Base-by-base conservation (phyloP, 208 protist genomes). In the Leishmania amazonensis region DNA sequence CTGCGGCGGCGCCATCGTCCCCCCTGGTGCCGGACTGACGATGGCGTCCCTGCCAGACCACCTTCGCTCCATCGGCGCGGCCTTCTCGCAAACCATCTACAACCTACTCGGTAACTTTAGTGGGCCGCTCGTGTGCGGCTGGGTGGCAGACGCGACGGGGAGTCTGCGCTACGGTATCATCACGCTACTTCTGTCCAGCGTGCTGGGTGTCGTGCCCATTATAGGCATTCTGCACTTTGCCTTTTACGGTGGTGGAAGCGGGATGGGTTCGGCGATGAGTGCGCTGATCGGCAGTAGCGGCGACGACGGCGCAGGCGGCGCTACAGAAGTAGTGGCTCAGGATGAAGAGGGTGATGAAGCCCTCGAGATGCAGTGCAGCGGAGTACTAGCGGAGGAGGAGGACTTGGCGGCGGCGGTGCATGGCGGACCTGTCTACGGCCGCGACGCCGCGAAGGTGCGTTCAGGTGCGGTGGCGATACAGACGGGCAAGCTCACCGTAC, bases 41-140 rank as follows among this genome's bases (percentile, higher is more conserved):
- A 93, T 98, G 89, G 78, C 91, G 2, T 93, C 90, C 11, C 82
- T 97, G 58, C 88, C 93, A 11, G 80, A 85, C 24, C 76, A 88
- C 64, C 89, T 94, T 35, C 89, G 94, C 35, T 86, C 90, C 68
- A 77, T 85, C 40, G 94, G 91, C 11, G 93, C 91, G 13, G 91
- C 93, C 74, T 91, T 97, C 80, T 89, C 94, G n/a, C 90, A 95
- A 74, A 94, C 92, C 49, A 72, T 96, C n/a, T 97, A 94, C 80
- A 97, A 97, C 80, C 71, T 97, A 0, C 79, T 98, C 28, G 96
- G 96, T 8, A 97, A 97, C 88, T 98, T 97, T 71, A 92, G 89
- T 76, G 96, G 96, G 0, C 96, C 96, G 38, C 78, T 98, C n/a
- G 84, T 97, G 35, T 98, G 93, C 62, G 93, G 96, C 13, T 87